Conservation (phyloP, 306 rosid genomes). For the Dalbergia cochinchinensis region DNA sequence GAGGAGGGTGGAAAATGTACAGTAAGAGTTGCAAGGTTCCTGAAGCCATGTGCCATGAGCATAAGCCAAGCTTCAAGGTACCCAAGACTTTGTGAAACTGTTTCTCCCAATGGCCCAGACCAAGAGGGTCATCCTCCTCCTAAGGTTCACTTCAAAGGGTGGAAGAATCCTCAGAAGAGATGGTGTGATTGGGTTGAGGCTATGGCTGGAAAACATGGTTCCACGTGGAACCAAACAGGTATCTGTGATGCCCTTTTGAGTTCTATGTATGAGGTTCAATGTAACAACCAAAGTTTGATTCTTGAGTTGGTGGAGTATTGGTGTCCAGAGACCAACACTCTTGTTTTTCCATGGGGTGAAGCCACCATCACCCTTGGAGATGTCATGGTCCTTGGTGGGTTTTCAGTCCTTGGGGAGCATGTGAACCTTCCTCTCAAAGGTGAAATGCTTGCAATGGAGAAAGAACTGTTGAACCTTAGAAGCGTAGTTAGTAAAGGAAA, state of each 20-base stretch:
- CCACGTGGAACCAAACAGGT: constrained; percentile 46
- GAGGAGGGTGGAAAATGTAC: background rate
- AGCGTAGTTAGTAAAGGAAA: background rate
- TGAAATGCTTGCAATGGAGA: constrained; percentile 23
- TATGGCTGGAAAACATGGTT: constrained; percentile 18
- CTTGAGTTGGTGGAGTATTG: constrained; percentile 47
- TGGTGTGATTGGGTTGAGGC: constrained; percentile 46
- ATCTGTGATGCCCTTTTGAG: constrained; percentile 52
- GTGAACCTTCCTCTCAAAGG: constrained; percentile 22
- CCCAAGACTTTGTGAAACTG: background rate
- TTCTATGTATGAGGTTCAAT: constrained; percentile 35
- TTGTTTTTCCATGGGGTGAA: constrained; percentile 63
- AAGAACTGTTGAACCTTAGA: background rate
- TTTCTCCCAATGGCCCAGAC: background rate
- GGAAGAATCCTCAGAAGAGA: constrained; percentile 37
- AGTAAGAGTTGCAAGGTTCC: constrained; percentile 26
- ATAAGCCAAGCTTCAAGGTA: background rate
- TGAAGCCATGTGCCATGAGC: constrained; percentile 31
- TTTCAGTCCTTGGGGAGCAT: constrained; percentile 51
- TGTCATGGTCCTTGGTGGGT: constrained; percentile 53
- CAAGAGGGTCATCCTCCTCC: background rate
- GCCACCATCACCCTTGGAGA: constrained; percentile 62
- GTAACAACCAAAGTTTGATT: constrained; percentile 35
- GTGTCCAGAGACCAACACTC: constrained; percentile 54
- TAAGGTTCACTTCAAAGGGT: constrained; percentile 39